A percentile compares a stretch with the other conserved stretches of the same genome.
phyloP scores from a whole-genome alignment of 129 eudicot genomes.

The Saussurea involucrata region DNA sequence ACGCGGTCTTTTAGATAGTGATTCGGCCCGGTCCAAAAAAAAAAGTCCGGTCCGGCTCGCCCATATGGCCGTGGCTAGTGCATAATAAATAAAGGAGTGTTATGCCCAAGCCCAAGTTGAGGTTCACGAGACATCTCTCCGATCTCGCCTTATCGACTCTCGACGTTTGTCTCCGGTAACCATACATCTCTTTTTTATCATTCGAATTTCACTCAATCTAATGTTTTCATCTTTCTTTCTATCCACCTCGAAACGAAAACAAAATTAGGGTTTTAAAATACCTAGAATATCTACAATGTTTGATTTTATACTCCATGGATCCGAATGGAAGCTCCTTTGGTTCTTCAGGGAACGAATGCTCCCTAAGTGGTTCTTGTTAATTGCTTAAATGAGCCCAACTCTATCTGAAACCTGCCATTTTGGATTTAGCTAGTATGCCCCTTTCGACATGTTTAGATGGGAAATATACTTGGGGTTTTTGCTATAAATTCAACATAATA shows the following conservation, averaged over 20 bases:
- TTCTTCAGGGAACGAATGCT: not conserved
- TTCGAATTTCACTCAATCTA: not conserved
- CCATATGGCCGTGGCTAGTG: too few relatives aligned
- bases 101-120: too few relatives aligned
- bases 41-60: too few relatives aligned
- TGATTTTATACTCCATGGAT: too few relatives aligned
- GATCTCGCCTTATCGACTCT: slow-evolving; percentile 21
- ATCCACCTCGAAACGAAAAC: not conserved
- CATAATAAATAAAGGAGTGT: too few relatives aligned
- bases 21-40: too few relatives aligned
- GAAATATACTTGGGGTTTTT: not conserved
- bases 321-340: not conserved
- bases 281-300: too few relatives aligned
- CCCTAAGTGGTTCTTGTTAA: not conserved
- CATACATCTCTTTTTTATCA: not conserved
- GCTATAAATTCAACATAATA: not conserved
- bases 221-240: not conserved
- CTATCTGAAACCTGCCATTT: not conserved
- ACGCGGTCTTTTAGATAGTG: too few relatives aligned
- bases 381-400: not conserved
- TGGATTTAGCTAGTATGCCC: not conserved
- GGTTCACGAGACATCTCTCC: too few relatives aligned
- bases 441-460: not conserved
- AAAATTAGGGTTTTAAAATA: slow-evolving; percentile 23
- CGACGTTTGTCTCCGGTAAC: slow-evolving; percentile 19